Evolutionary conservation across 306 rosid species (phyloP).

Genomic region (Myrica gale): DNA sequence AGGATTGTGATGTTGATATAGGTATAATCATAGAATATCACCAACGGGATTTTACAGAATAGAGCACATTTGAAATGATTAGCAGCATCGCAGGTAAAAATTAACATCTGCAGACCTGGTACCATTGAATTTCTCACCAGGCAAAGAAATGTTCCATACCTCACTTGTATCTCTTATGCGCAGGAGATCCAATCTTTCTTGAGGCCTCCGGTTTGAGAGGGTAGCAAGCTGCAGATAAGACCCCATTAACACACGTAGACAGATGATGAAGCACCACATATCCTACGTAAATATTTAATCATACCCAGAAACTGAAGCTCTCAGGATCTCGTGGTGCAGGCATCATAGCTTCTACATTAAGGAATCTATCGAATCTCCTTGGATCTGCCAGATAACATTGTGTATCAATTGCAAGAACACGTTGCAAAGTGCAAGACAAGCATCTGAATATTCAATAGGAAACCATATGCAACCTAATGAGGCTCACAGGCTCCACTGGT

Average conservation of each 20-base stretch:
- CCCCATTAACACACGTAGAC: constrained; percentile 16
- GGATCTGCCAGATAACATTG: constrained; percentile 48
- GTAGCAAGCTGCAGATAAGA: constrained; percentile 65
- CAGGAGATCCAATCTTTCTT: constrained; percentile 78
- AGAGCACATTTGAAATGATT: neutral
- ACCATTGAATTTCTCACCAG: neutral
- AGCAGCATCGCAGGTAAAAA: neutral
- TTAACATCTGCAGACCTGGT: neutral
- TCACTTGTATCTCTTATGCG: constrained; percentile 73
- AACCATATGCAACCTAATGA: neutral
- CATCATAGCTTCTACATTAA: constrained; percentile 72
- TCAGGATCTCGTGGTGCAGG: constrained; percentile 79
- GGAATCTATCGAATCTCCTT: constrained; percentile 72
- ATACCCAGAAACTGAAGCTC: constrained; percentile 94
- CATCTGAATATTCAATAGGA: neutral
- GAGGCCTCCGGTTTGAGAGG: constrained; percentile 72
- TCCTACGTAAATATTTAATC: constrained; percentile 9
- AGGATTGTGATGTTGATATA: no score
- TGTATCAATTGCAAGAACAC: constrained; percentile 5
- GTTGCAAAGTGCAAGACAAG: constrained; percentile 15
- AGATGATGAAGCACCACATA: constrained; percentile 3
- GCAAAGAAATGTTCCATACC: constrained; percentile 43
- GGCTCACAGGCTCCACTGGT: neutral
- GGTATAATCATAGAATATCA: neutral
- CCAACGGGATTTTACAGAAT: neutral